These are phyloP conservation scores for Pyrenopolyporus hunteri DNA, from an alignment of 495 filamentous ascomycete genomes.

Conservation along the genomic window DNA sequence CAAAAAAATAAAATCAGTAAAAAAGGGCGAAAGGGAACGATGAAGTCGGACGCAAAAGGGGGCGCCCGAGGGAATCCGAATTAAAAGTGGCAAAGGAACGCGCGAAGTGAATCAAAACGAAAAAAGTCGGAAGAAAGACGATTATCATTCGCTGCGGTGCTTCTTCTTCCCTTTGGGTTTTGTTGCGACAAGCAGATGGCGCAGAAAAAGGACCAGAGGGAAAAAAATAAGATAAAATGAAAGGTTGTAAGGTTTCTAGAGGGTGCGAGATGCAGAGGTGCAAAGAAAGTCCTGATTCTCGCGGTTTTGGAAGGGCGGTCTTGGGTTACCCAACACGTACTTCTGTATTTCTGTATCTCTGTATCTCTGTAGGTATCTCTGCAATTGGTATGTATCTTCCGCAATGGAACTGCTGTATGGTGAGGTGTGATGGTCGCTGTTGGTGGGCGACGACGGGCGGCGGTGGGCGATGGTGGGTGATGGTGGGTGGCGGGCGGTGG, in stretches of 20 bases:
- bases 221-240: slow-evolving; percentile 7
- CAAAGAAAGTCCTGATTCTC: slow-evolving; percentile 14
- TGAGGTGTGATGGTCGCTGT: slow-evolving; percentile 17
- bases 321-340: slow-evolving; percentile 4
- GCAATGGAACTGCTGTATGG: no score
- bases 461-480: neutral
- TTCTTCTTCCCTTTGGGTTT: slow-evolving; percentile 15
- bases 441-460: no score
- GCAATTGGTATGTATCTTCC: no score
- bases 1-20: slow-evolving; percentile 43
- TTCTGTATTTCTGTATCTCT: slow-evolving; percentile 7
- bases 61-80: slow-evolving; percentile 38
- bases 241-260: slow-evolving; percentile 23
- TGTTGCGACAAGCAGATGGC: slow-evolving; percentile 29
- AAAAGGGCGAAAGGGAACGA: slow-evolving; percentile 24
- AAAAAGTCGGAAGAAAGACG: slow-evolving; percentile 30
- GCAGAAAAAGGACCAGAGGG: neutral
- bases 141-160: slow-evolving; percentile 27
- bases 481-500: neutral
- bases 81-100: slow-evolving; percentile 41
- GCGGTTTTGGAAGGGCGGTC: slow-evolving; percentile 11
- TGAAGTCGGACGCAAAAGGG: slow-evolving; percentile 18
- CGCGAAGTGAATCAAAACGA: slow-evolving; percentile 30
- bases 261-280: slow-evolving; percentile 22
- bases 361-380: neutral